Conservation (phyloP, 768 basidiomycete species). For the Podaxis carcinomalis region DNA sequence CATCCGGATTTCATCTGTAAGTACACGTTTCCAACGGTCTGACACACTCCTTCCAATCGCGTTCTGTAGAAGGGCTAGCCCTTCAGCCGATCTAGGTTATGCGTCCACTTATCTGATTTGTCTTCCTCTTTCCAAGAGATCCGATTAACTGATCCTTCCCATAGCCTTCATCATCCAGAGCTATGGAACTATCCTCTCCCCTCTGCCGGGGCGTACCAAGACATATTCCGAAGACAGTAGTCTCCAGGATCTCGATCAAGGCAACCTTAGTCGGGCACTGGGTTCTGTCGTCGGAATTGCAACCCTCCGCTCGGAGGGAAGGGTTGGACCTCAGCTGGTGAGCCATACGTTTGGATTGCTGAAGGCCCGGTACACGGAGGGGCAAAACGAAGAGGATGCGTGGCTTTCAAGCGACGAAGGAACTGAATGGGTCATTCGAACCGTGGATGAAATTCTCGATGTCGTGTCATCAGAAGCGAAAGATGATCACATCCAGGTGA, state of each 20-base stretch:
- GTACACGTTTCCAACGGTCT: constrained; percentile 37
- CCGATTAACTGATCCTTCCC: constrained; percentile 18
- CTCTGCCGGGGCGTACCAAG: constrained; percentile 57
- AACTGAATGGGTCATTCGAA: constrained; percentile 83
- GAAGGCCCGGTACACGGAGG: constrained; percentile 66
- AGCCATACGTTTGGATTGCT: constrained; percentile 90
- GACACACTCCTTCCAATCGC: constrained; percentile 28
- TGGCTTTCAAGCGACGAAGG: constrained; percentile 87
- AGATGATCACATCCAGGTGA: constrained; percentile 46
- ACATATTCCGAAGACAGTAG: constrained; percentile 35
- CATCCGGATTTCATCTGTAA: constrained; percentile 93
- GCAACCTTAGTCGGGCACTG: constrained; percentile 80
- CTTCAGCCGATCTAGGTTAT: constrained; percentile 6
- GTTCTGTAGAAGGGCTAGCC: constrained; percentile 13
- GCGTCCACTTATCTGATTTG: constrained; percentile 3
- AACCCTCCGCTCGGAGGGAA: constrained; percentile 77
- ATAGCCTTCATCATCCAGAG: constrained; percentile 84
- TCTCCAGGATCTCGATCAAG: constrained; percentile 55
- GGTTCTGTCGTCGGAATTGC: constrained; percentile 84
- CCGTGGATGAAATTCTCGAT: constrained; percentile 77
- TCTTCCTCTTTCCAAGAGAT: constrained; percentile 10
- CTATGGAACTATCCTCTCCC: constrained; percentile 76
- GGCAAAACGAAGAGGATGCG: constrained; percentile 62
- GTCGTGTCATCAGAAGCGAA: constrained; percentile 52
- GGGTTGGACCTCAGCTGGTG: constrained; percentile 81